Conservation (phyloP, 257 asterid genomes). For the Jacaranda copaia region DNA sequence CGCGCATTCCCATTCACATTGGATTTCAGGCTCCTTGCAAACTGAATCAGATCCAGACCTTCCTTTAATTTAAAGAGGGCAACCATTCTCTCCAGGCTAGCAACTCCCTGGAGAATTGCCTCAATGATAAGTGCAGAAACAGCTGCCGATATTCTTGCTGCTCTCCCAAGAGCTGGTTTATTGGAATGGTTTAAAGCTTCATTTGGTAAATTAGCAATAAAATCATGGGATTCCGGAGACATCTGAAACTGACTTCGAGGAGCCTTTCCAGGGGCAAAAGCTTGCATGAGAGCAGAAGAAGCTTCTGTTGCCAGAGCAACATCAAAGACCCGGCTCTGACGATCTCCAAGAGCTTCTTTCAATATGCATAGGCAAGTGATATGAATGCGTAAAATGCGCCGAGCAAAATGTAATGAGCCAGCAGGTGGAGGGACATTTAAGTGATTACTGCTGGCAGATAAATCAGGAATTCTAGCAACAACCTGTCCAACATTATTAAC, state of each 20-base stretch:
- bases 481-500: slow-evolving; percentile 63
- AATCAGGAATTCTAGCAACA: slow-evolving; percentile 72
- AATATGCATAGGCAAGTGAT: slow-evolving; percentile 68
- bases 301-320: slow-evolving; percentile 86
- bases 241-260: slow-evolving; percentile 67
- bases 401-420: slow-evolving; percentile 61
- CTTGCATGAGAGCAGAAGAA: slow-evolving; percentile 66
- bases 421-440: slow-evolving; percentile 49
- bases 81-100: slow-evolving; percentile 83
- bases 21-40: slow-evolving; percentile 69
- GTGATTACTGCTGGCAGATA: slow-evolving; percentile 51
- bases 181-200: slow-evolving; percentile 54
- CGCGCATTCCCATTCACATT: slow-evolving; percentile 78
- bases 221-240: slow-evolving; percentile 67
- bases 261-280: slow-evolving; percentile 65
- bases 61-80: slow-evolving; percentile 75
- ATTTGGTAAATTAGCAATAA: slow-evolving; percentile 47
- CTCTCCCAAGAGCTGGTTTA: slow-evolving; percentile 53
- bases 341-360: slow-evolving; percentile 90
- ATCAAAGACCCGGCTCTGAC: slow-evolving; percentile 86
- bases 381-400: slow-evolving; percentile 72
- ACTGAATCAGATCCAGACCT: slow-evolving; percentile 74
- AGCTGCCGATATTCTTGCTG: slow-evolving; percentile 63
- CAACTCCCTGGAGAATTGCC: slow-evolving; percentile 76
- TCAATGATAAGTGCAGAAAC: slow-evolving; percentile 79